Conservation (phyloP, 2,329 filamentous ascomycete species). For the Fusarium incarnatum region DNA sequence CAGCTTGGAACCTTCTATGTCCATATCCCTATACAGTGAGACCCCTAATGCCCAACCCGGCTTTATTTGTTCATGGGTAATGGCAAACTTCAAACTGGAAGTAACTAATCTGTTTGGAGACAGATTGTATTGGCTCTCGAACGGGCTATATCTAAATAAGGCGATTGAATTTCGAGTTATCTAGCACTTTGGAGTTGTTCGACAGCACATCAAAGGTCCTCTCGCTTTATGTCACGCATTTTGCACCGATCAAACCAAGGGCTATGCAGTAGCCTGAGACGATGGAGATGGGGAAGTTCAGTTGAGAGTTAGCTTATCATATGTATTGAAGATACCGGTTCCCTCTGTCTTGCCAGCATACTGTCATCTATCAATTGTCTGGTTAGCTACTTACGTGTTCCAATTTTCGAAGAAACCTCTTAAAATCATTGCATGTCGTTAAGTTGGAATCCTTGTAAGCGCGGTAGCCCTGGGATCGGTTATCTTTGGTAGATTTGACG, state of each 20-base stretch:
- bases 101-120: not conserved
- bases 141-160: not conserved
- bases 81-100: not conserved
- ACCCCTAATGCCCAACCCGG: not conserved
- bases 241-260: not conserved
- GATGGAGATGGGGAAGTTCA: not conserved
- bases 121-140: not conserved
- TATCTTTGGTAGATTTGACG: not conserved
- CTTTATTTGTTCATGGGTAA: not conserved
- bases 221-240: not conserved
- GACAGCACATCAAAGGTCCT: not conserved
- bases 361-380: no score
- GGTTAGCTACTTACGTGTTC: not conserved
- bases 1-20: not conserved
- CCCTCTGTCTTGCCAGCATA: not conserved
- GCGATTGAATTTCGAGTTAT: not conserved
- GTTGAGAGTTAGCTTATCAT: not conserved
- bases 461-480: not conserved
- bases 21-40: not conserved
- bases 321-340: not conserved
- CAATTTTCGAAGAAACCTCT: not conserved
- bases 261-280: not conserved
- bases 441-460: conserved; percentile 7
- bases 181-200: not conserved
- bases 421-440: conserved; percentile 6